Evolutionary conservation across 495 filamentous ascomycete genomes (phyloP).

Genomic region (Niebla homalea): DNA sequence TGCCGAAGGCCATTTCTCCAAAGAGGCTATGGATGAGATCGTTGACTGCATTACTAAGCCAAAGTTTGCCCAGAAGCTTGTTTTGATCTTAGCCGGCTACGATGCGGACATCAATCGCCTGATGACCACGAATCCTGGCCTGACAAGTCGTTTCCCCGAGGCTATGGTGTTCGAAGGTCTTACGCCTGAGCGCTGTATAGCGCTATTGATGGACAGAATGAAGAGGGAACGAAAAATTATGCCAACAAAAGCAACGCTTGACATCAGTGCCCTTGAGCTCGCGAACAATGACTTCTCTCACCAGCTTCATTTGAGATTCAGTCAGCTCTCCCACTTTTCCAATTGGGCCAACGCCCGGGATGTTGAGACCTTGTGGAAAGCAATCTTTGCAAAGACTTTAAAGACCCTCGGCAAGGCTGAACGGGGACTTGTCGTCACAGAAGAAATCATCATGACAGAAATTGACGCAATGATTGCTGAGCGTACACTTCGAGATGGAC

Average conservation of each 20-base stretch:
- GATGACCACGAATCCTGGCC: slow-evolving; percentile 39
- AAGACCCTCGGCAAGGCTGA: neutral
- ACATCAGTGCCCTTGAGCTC: slow-evolving; percentile 25
- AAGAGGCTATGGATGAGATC: slow-evolving; percentile 63
- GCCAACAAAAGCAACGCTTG: slow-evolving; percentile 20
- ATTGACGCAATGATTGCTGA: slow-evolving; percentile 35
- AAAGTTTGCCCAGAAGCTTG: slow-evolving; percentile 45
- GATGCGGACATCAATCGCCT: slow-evolving; percentile 56
- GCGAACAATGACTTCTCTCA: slow-evolving; percentile 9
- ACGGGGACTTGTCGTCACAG: slow-evolving; percentile 17
- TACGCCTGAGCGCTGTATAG: slow-evolving; percentile 27
- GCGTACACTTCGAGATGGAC: slow-evolving; percentile 18
- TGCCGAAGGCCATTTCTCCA: slow-evolving; percentile 40
- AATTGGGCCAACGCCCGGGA: slow-evolving; percentile 61
- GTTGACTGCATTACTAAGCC: slow-evolving; percentile 56
- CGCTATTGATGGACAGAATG: slow-evolving; percentile 23
- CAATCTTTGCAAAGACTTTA: slow-evolving; percentile 21
- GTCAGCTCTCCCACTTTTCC: slow-evolving; percentile 28
- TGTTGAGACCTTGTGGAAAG: slow-evolving; percentile 42
- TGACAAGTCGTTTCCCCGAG: slow-evolving; percentile 41
- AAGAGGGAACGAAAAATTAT: slow-evolving; percentile 14
- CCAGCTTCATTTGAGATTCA: slow-evolving; percentile 26
- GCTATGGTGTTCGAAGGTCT: slow-evolving; percentile 31
- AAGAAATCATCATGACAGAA: slow-evolving; percentile 24
- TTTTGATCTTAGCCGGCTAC: slow-evolving; percentile 68